A percentile compares a stretch with the other conserved stretches of the same genome.
These are phyloP conservation scores for Gymnopilus dilepis DNA, from an alignment of 768 basidiomycete species.

Conservation along the genomic window DNA sequence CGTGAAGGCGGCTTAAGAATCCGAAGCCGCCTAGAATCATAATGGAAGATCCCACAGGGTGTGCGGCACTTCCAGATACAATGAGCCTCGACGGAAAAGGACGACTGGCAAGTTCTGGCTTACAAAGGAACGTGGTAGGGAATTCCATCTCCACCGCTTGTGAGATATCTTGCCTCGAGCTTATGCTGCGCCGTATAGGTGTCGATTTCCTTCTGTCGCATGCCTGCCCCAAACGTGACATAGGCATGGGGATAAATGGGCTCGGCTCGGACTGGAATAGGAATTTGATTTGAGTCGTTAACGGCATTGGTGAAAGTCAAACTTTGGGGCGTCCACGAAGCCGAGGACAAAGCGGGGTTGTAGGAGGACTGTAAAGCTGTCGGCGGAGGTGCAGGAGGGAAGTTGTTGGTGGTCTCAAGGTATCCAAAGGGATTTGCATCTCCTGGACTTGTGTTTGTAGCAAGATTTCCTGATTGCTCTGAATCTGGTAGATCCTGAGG, in stretches of 20 bases:
- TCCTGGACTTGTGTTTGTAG: conserved; percentile 12
- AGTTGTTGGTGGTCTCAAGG: conserved; percentile 45
- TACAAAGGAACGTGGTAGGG: conserved; percentile 86
- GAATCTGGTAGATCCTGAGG: conserved; percentile 2
- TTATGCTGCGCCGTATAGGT: conserved; percentile 72
- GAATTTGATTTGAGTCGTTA: conserved; percentile 29
- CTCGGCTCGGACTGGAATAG: conserved; percentile 53
- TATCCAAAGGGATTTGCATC: conserved; percentile 66
- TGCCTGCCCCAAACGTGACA: conserved; percentile 88
- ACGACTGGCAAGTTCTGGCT: conserved; percentile 31
- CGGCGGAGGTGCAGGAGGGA: conserved; percentile 35
- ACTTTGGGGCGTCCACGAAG: conserved; percentile 38
- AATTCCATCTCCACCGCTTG: conserved; percentile 56
- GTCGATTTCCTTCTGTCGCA: conserved; percentile 85
- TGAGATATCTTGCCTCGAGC: conserved; percentile 59
- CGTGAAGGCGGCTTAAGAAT: conserved; percentile 80
- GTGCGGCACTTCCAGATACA: conserved; percentile 59
- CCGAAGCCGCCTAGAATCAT: conserved; percentile 92
- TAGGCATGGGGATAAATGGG: conserved; percentile 75
- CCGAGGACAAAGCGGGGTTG: conserved; percentile 40
- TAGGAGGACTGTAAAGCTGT: conserved; percentile 37
- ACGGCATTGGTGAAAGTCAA: conserved; percentile 31
- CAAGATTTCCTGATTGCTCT: not conserved
- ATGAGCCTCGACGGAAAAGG: conserved; percentile 2
- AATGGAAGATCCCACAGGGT: conserved; percentile 79